phyloP scores from a whole-genome alignment of 2,329 filamentous ascomycete genomes.

The Colletotrichum tamarilloi region DNA sequence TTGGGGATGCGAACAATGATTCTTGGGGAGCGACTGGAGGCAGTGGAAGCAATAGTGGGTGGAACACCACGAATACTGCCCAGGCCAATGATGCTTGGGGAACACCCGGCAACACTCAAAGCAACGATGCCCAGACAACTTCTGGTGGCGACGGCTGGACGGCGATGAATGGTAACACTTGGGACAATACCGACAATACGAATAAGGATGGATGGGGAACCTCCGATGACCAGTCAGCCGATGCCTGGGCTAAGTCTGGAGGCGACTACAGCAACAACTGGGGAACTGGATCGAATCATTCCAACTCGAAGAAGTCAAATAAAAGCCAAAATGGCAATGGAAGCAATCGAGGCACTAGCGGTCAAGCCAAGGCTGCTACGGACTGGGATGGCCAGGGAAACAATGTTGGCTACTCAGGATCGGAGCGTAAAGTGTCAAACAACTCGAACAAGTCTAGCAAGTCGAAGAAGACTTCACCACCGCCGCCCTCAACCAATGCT shows the following conservation, averaged over 20 bases:
- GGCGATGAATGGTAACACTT: conserved; percentile 6
- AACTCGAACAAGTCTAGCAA: conserved; percentile 7
- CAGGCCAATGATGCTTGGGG: conserved; percentile 33
- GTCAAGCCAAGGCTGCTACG: not conserved
- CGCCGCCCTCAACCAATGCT: conserved; percentile 6
- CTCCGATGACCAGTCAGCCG: not conserved
- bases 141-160: conserved; percentile 16
- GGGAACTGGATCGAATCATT: conserved; percentile 21
- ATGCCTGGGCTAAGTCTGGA: conserved; percentile 10
- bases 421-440: not conserved
- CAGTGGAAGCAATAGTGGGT: conserved; percentile 31
- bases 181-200: conserved; percentile 1
- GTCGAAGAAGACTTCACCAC: conserved; percentile 7
- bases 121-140: conserved; percentile 3
- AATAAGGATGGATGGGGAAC: conserved; percentile 12
- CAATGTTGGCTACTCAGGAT: conserved; percentile 27
- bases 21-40: conserved; percentile 14
- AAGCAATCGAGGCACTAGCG: conserved; percentile 15
- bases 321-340: conserved; percentile 4
- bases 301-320: conserved; percentile 30
- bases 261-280: conserved; percentile 20
- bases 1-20: conserved; percentile 18
- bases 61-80: conserved; percentile 8
- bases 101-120: conserved; percentile 4
- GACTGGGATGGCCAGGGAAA: conserved; percentile 28